A percentile compares a stretch with the other conserved stretches of the same genome.
Conservation (phyloP, 495 filamentous ascomycete genomes). For the Neurospora tetraspora region DNA sequence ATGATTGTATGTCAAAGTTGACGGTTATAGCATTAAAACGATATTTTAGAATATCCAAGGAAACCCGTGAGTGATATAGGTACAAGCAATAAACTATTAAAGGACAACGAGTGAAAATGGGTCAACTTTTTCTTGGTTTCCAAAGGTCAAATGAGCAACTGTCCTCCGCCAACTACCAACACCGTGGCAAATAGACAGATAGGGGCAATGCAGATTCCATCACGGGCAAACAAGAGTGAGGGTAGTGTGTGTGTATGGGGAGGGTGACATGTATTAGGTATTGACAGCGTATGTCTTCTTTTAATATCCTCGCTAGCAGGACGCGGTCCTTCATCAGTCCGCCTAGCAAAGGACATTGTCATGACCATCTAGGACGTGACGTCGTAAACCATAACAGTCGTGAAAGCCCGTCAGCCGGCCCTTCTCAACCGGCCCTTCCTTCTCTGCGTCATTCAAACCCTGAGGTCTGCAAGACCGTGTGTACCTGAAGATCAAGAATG, state of each 20-base stretch:
- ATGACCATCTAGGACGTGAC: conserved; percentile 30
- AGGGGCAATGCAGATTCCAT: background rate
- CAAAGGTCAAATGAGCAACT: background rate
- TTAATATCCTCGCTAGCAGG: conserved; percentile 1
- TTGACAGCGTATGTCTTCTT: conserved; percentile 11
- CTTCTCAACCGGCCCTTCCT: background rate
- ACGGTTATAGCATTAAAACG: background rate
- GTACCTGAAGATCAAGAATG: background rate
- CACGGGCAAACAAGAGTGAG: background rate
- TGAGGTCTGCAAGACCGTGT: background rate
- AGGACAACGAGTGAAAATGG: background rate
- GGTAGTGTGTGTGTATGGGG: background rate
- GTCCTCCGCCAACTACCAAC: background rate
- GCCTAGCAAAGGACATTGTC: conserved; percentile 16
- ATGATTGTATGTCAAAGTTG: background rate
- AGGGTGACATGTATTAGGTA: conserved; percentile 7
- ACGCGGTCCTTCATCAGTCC: conserved; percentile 2
- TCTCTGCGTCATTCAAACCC: background rate
- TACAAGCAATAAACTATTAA: background rate
- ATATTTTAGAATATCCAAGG: background rate
- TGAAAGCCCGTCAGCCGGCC: conserved; percentile 12
- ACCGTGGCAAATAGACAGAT: background rate
- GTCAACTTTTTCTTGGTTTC: background rate
- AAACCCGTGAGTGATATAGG: background rate
- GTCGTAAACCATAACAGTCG: conserved; percentile 32